A percentile compares a stretch with the other conserved stretches of the same genome.
These are phyloP conservation scores for Candida silvatica DNA, from an alignment of 805 yeast species.

Conservation along the genomic window DNA sequence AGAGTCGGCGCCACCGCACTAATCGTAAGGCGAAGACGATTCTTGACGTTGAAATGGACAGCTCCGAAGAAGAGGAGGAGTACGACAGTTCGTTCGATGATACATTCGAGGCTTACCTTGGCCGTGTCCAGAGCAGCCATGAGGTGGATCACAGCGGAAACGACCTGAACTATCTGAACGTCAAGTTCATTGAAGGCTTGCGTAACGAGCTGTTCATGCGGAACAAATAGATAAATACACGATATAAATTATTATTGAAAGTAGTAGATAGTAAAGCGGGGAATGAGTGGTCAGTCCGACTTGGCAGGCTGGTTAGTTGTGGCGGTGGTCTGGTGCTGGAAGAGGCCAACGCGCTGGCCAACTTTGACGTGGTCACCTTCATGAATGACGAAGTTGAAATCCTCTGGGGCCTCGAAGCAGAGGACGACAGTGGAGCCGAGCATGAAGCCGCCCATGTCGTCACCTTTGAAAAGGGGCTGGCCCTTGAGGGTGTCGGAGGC, in stretches of 20 bases:
- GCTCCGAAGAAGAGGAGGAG: not conserved
- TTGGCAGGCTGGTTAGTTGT: not conserved
- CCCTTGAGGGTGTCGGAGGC: constrained; percentile 78
- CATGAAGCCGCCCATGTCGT: constrained; percentile 95
- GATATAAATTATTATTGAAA: not conserved
- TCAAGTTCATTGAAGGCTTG: constrained; percentile 44
- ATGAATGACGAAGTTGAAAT: constrained; percentile 60
- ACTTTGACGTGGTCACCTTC: constrained; percentile 74
- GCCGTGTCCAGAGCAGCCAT: not conserved
- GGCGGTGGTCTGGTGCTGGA: not conserved
- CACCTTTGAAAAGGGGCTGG: constrained; percentile 80
- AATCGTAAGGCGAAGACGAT: not conserved
- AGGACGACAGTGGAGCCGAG: constrained; percentile 95
- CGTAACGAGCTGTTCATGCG: constrained; percentile 34
- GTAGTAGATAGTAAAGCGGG: not conserved
- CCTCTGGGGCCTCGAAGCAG: constrained; percentile 90
- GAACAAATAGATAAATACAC: not conserved
- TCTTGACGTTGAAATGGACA: not conserved
- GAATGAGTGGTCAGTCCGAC: not conserved
- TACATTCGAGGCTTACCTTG: constrained; percentile 1
- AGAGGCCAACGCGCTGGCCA: constrained; percentile 70
- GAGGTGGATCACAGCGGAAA: constrained; percentile 7
- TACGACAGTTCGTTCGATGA: constrained; percentile 2
- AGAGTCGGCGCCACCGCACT: too few relatives aligned
- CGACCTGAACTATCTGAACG: constrained; percentile 35